Conservation (phyloP, 108 stramenopile species). For the Cyclotella kingstonii region DNA sequence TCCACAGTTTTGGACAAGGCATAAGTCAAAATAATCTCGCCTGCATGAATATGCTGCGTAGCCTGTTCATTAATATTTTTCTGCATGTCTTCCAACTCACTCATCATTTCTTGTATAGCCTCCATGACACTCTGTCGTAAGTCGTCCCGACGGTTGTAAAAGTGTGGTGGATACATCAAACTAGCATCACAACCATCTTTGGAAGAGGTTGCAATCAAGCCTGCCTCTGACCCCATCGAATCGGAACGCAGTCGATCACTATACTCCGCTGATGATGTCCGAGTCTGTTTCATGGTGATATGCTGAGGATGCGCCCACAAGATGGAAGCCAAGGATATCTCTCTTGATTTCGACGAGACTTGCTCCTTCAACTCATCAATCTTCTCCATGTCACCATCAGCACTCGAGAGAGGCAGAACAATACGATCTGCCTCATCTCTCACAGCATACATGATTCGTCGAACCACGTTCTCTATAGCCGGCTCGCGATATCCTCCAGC, state of each 20-base stretch:
- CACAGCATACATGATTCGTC: slow-evolving; percentile 78
- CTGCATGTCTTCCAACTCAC: slow-evolving; percentile 84
- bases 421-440: slow-evolving; percentile 67
- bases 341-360: slow-evolving; percentile 30
- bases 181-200: slow-evolving; percentile 6
- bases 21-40: slow-evolving; percentile 91
- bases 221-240: slow-evolving; percentile 37
- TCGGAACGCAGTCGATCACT: slow-evolving; percentile 30
- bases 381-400: slow-evolving; percentile 32
- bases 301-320: slow-evolving; percentile 87
- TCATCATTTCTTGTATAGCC: slow-evolving; percentile 83
- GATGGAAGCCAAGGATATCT: slow-evolving; percentile 73
- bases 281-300: slow-evolving; percentile 35
- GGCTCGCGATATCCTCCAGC: slow-evolving; percentile 81
- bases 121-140: slow-evolving; percentile 83
- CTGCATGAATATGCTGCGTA: slow-evolving; percentile 91
- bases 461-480: slow-evolving; percentile 80
- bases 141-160: slow-evolving; percentile 55
- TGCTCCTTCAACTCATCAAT: slow-evolving; percentile 35
- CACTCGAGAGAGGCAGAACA: slow-evolving; percentile 10
- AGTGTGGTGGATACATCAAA: slow-evolving; percentile 49
- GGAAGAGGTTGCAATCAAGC: background rate
- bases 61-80: slow-evolving; percentile 89
- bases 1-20: slow-evolving; percentile 85
- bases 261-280: slow-evolving; percentile 14